A percentile compares a stretch with the other conserved stretches of the same genome.
These are phyloP conservation scores for Sarocladium oryzae DNA, from an alignment of 2,329 filamentous ascomycete genomes.

Conservation along the genomic window DNA sequence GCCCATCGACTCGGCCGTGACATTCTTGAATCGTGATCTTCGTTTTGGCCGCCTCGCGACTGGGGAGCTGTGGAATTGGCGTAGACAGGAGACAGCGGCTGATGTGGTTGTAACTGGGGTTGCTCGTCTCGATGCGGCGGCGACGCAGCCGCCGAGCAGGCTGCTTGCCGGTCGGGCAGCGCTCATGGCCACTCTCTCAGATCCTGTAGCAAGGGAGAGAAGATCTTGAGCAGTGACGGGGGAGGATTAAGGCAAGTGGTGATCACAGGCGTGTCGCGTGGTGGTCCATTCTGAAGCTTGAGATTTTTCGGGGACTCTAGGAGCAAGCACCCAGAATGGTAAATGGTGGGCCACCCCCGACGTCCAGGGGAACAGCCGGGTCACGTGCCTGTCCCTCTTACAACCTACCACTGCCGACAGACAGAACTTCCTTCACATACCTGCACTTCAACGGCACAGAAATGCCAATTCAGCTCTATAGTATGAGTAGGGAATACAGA, in stretches of 20 bases:
- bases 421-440: too few species aligned
- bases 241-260: neutral
- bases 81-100: conserved; percentile 24
- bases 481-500: too few species aligned
- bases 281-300: conserved; percentile 6
- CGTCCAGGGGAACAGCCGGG: neutral
- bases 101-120: conserved; percentile 6
- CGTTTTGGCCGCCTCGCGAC: conserved; percentile 35
- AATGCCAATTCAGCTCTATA: too few species aligned
- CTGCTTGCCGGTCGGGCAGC: conserved; percentile 47
- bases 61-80: conserved; percentile 46
- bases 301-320: conserved; percentile 7
- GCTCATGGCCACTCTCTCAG: conserved; percentile 39
- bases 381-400: neutral
- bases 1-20: conserved; percentile 46
- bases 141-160: conserved; percentile 45
- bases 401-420: neutral
- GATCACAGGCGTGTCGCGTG: conserved; percentile 4
- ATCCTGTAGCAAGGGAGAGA: neutral
- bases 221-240: neutral
- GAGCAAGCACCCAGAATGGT: conserved; percentile 2
- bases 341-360: neutral
- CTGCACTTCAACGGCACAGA: too few species aligned
- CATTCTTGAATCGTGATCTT: conserved; percentile 45
- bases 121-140: conserved; percentile 23